Base-by-base conservation (phyloP, 805 yeast species). In the Pichia cephalocereana region DNA sequence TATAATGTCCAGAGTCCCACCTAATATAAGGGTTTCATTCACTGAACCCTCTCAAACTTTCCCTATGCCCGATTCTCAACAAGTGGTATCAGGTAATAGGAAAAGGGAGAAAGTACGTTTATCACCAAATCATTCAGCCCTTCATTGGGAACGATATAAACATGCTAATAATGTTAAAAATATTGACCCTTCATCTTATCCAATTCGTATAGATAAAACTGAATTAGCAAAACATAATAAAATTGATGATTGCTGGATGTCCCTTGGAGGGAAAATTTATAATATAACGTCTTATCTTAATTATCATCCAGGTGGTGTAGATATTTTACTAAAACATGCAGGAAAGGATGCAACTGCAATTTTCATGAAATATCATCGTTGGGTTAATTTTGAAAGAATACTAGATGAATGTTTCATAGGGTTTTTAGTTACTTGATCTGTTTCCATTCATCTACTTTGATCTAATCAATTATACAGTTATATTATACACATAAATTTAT, bases 221-320 rank as follows among this genome's bases (percentile, higher is more conserved):
- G 83, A 84, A 55, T 45, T 71, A 10, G 48, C 59, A 4, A 48
- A 52, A 39, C 97, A 91, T 63, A 72, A 69, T 18, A 62, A 72
- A 0, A 53, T 51, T n/a, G 75, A 75, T 0, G 96, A 93, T 60
- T 86, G 86, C 50, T 91, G 98, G 98, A 83, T 93, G 4, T 79
- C 79, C 34, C 72, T 91, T 8, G 79, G 78, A 41, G 86, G 89
- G 5, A 83, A 79, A 57, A 95, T 91, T 2, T 91, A 86, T 68
- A 87, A 90, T 59, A 70, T 91, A n/a, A 81, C 96, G 0, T 80
- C 84, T 12, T 91, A 93, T 63, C 60, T 93, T 36, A 70, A 77
- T 47, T 93, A 81, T 63, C 99, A 91, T 56, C 99, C 99, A 0
- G 99, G 99, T 36, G 99, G 99, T 2, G 80, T 72, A 5, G 79